These are phyloP conservation scores for Pseudogymnoascus sp. DNA, from an alignment of 2,329 filamentous ascomycete species.

Conservation along the genomic window DNA sequence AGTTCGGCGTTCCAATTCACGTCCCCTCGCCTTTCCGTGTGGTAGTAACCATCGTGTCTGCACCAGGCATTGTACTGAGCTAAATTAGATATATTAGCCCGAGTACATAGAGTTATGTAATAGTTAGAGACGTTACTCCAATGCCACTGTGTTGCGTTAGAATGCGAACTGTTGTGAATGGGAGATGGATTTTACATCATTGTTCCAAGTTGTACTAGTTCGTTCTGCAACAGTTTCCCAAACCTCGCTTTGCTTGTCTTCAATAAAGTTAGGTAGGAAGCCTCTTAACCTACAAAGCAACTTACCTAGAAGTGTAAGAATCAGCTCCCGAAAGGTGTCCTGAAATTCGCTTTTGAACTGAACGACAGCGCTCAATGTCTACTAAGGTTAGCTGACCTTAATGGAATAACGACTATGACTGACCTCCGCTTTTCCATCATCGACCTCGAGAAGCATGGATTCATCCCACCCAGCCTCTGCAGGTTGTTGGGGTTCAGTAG, in stretches of 20 bases:
- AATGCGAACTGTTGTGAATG: slow-evolving; percentile 4
- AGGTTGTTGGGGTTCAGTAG: neutral
- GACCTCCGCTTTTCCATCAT: slow-evolving; percentile 15
- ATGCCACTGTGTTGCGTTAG: slow-evolving; percentile 17
- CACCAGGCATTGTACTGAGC: slow-evolving; percentile 30
- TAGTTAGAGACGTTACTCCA: slow-evolving; percentile 14
- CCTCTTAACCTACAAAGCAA: neutral
- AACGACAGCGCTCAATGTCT: slow-evolving; percentile 11
- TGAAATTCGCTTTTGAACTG: slow-evolving; percentile 10
- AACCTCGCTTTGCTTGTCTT: slow-evolving; percentile 14
- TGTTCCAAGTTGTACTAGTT: slow-evolving; percentile 8
- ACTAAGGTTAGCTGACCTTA: slow-evolving; percentile 8
- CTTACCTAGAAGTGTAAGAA: slow-evolving; percentile 16
- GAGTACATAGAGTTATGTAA: neutral
- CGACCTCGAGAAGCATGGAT: slow-evolving; percentile 13
- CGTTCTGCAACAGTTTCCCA: slow-evolving; percentile 15
- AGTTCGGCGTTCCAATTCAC: slow-evolving; percentile 29
- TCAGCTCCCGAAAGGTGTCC: slow-evolving; percentile 14
- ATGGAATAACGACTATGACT: neutral
- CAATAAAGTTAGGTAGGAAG: slow-evolving; percentile 1
- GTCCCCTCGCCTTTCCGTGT: slow-evolving; percentile 14
- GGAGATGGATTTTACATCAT: slow-evolving; percentile 9
- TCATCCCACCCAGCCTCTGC: slow-evolving; percentile 10
- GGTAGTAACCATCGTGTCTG: slow-evolving; percentile 23
- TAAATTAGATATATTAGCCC: slow-evolving; percentile 14